Percentiles rank a stretch among this genome's conserved stretches.
phyloP scores from a whole-genome alignment of 352 stramenopile species.

The Labyrinthula sp. region DNA sequence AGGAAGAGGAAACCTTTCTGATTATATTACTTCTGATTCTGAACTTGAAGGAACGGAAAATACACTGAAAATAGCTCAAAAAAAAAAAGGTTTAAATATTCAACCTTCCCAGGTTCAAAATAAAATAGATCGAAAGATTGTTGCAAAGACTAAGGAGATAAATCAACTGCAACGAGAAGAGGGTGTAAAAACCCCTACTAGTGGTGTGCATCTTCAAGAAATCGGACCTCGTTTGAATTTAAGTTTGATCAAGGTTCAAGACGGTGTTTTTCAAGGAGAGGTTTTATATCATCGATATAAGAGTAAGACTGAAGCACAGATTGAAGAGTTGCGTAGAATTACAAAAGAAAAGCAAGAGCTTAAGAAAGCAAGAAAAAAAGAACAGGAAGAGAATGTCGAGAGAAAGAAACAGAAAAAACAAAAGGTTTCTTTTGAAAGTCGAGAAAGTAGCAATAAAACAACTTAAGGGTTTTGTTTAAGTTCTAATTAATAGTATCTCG shows the following conservation, averaged over 20 bases:
- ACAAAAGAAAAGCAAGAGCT: slow-evolving; percentile 6
- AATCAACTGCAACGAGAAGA: slow-evolving; percentile 66
- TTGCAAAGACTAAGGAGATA: slow-evolving; percentile 71
- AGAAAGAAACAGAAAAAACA: slow-evolving; percentile 24
- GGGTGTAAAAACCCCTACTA: slow-evolving; percentile 51
- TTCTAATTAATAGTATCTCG: no score
- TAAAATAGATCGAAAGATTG: no score
- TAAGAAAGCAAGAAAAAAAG: slow-evolving; percentile 17
- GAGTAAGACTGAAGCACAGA: slow-evolving; percentile 9
- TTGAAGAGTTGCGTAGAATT: slow-evolving; percentile 3
- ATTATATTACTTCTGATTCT: slow-evolving; percentile 49
- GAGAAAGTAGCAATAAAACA: no score
- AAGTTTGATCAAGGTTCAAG: slow-evolving; percentile 84
- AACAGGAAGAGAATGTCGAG: slow-evolving; percentile 29
- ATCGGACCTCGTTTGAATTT: slow-evolving; percentile 78
- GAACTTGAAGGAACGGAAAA: slow-evolving; percentile 87
- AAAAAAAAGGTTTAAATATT: slow-evolving; percentile 2
- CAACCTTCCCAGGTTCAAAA: not conserved
- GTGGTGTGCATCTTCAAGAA: slow-evolving; percentile 76
- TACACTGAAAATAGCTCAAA: slow-evolving; percentile 40
- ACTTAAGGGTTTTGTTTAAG: no score
- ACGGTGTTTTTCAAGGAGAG: slow-evolving; percentile 77
- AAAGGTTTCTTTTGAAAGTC: no score
- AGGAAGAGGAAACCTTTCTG: no score
- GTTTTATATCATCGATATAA: slow-evolving; percentile 85